Base-by-base conservation (phyloP, 2,329 filamentous ascomycete species). In the Knufia fluminis region DNA sequence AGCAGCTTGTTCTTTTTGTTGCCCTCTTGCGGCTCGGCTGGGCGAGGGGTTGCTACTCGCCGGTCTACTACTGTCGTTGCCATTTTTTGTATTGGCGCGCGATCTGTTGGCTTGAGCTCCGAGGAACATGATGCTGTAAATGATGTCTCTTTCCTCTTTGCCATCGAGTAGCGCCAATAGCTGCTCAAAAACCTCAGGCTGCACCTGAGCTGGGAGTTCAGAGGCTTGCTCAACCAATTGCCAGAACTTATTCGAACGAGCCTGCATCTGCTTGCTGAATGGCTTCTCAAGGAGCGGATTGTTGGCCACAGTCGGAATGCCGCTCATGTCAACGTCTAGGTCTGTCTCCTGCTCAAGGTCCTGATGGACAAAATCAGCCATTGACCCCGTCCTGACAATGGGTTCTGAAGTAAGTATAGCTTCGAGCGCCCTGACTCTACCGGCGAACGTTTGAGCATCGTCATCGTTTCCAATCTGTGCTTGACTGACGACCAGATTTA, bases 101-200 rank as follows among this genome's bases (percentile, higher is more conserved):
- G 16, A 22, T 19, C 12, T n/a, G 19, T 19, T 19, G 17, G 36
- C 22, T 16, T 20, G 23, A 20, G 12, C 40, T 19, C 54, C 56
- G 26, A 59, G 50, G 23, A 59, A 42, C 53, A 57, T 55, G 56
- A 95, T 83, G 0, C 86, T 92, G 67, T 95, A 95, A 50, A 96
- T 78, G 16, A 95, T 83, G 63, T 96, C 89, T 47, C 90, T 81
- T 60, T 91, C 92, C 68, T 96, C 90, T 20, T 83, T 78, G 42
- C 84, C 84, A 57, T 88, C 85, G 10, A 95, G 74, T 19, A 91
- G 73, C 49, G 76, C 76, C 26, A 87, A 81, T 65, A 39, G 19
- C 26, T 24, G 40, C n/a, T 45, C 41, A 24, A 50, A 42, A 12
- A 49, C 23, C 23, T 43, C 39, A 12, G 10, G 31, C 9, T 36